Evolutionary conservation across 1,284 basidiomycete genomes (phyloP), one percentile per base, ranked within the genome.

Genomic region (Cryptococcus amylolentus): DNA sequence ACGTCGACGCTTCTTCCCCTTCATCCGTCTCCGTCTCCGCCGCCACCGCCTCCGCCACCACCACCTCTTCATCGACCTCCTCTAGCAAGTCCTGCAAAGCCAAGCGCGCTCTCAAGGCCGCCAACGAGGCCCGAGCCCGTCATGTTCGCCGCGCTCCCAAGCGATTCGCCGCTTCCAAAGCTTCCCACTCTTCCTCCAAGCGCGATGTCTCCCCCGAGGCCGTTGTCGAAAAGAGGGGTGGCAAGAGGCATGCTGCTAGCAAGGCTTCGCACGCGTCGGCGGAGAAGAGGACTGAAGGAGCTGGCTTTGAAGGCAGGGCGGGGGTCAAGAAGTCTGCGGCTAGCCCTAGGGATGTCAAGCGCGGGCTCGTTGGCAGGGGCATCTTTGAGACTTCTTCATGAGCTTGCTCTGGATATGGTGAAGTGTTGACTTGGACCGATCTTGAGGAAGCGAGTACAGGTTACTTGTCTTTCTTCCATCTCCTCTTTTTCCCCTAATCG

Each of bases 191-290:
- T 39, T 41, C 49, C n/a, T 41, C 43, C 14, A 52, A 52, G 51
- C 41, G 51, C 5, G 51, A 52, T 20, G 31, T 35, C 10, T 6
- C 31, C 31, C 6, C 20, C 6, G 35, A 39, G 8, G 12, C 18
- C 9, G 50, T 42, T 9, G 50, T 28, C 14, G 16, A 35, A 35
- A 35, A 35, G 31, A 35, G 31, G 31, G 56, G 28, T 37, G 35
- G 16, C 26, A 55, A 50, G 44, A 41, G 59, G 13, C 50, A 57
- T 6, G 59, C 59, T 28, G 59, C 56, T n/a, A 52, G 42, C 26
- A 53, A 55, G 49, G 59, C 59, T 49, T 50, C 46, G 14, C 59
- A 61, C 38, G 23, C 27, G 18, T 18, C 50, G 35, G 46, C 45
- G 50, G 31, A 39, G 42, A 20, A 52, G 49, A 20, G 48, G 20